Percentiles rank a stretch among this genome's conserved stretches.
Conservation (phyloP, 495 filamentous ascomycete genomes). For the Lophium mytilinum region DNA sequence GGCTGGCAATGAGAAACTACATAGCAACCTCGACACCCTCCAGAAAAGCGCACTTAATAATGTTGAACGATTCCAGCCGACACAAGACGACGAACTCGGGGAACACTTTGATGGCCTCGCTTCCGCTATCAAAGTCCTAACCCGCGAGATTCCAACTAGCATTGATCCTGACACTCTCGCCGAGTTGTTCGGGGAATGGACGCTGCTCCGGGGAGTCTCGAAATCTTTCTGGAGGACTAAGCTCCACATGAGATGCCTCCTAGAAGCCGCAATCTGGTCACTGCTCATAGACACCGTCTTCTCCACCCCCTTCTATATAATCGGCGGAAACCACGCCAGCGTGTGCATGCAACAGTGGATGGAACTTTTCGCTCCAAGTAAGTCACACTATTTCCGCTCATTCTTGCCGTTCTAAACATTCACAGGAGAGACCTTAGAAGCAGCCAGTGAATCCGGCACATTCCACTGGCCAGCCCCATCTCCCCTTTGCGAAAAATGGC, state of each 20-base stretch:
- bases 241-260: background rate
- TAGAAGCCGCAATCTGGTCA: slow-evolving; percentile 13
- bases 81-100: slow-evolving; percentile 2
- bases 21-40: background rate
- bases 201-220: background rate
- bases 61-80: background rate
- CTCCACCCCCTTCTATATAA: slow-evolving; percentile 1
- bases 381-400: background rate
- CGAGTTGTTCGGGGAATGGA: background rate
- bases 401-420: no score
- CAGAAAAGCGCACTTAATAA: slow-evolving; percentile 4
- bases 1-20: background rate
- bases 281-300: slow-evolving; percentile 7
- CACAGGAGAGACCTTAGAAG: no score
- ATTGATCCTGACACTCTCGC: background rate
- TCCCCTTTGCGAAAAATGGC: background rate
- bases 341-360: background rate
- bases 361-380: background rate
- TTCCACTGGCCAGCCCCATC: background rate
- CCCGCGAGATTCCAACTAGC: background rate
- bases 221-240: background rate
- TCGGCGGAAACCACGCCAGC: background rate
- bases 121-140: slow-evolving; percentile 6
- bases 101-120: background rate
- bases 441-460: background rate